Base-by-base conservation (phyloP, 441 rosid genomes). In the Gossypium davidsonii region DNA sequence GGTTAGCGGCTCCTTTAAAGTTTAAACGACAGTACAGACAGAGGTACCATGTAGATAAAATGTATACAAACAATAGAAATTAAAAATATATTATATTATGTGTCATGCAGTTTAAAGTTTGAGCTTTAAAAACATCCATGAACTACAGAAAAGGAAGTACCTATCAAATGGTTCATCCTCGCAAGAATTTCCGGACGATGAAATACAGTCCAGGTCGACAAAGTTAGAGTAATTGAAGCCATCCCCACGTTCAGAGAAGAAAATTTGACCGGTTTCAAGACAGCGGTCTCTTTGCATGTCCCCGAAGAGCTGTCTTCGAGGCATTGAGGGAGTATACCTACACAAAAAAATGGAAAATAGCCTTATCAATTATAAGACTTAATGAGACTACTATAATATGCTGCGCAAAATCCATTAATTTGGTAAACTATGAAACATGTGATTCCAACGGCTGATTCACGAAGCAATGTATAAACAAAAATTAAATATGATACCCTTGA, bases 141-240 rank as follows among this genome's bases (percentile, higher is more conserved):
- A 11, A 72, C 7, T 12, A 20, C 7, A 49, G 17, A 37, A 34
- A 52, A 26, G 39, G 26, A 21, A 55, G 21, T 90, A 94, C 98
- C 98, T 91, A 77, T 90, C 93, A 78, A 73, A 87, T 76, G 77
- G 82, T 77, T 87, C 92, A 49, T 90, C 97, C 69, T 87, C 92
- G 12, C 89, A 90, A 62, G 88, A 83, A 77, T 87, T 91, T 70
- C 89, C 98, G 6, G 96, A 87, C 28, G 96, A 94, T 46, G 96
- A 94, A 49, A 94, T 84, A 91, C 91, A 83, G 78, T 92, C 97
- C 49, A 92, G 78, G 79, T 90, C 97, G 76, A 94, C 81, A 83
- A 94, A 94, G 79, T 94, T 94, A 23, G 97, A 94, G 84, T 73
- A 84, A 76, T 79, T 91, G 70, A 83, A 83, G 49, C 75, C 61